phyloP scores from a whole-genome alignment of 495 filamentous ascomycete species.

The Platismatia glauca region DNA sequence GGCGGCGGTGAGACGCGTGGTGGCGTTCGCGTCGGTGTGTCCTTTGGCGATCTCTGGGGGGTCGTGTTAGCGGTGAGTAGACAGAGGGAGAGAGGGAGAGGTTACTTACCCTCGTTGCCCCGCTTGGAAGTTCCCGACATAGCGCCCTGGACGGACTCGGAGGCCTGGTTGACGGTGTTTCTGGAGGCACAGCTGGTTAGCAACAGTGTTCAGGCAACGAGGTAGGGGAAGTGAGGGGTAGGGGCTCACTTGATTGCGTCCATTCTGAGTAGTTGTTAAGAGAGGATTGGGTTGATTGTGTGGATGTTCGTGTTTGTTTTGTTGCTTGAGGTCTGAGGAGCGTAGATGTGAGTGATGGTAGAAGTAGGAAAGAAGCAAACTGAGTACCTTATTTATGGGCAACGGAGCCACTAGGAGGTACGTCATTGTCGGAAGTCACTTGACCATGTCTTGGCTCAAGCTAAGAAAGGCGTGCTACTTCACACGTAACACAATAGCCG shows the following conservation, averaged over 20 bases:
- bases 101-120: constrained; percentile 45
- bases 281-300: constrained; percentile 17
- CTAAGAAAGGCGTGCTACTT: neutral
- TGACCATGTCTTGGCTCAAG: neutral
- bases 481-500: neutral
- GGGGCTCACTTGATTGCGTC: constrained; percentile 24
- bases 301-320: neutral
- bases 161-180: constrained; percentile 56
- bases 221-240: neutral
- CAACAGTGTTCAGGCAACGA: too few relatives aligned
- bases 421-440: constrained; percentile 7
- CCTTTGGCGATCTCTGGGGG: constrained; percentile 48
- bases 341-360: neutral
- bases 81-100: neutral
- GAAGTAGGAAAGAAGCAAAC: neutral
- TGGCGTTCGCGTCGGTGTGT: constrained; percentile 34
- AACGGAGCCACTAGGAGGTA: neutral
- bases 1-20: constrained; percentile 44
- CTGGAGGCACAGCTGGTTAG: too few relatives aligned
- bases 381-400: neutral
- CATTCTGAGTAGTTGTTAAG: constrained; percentile 21
- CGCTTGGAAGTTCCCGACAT: constrained; percentile 46
- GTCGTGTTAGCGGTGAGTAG: constrained; percentile 6
- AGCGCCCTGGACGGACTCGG: constrained; percentile 47
- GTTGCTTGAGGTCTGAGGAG: neutral